phyloP scores from a whole-genome alignment of 1,139 yeast genomes.

The Saccharomycopsis crataegensis region DNA sequence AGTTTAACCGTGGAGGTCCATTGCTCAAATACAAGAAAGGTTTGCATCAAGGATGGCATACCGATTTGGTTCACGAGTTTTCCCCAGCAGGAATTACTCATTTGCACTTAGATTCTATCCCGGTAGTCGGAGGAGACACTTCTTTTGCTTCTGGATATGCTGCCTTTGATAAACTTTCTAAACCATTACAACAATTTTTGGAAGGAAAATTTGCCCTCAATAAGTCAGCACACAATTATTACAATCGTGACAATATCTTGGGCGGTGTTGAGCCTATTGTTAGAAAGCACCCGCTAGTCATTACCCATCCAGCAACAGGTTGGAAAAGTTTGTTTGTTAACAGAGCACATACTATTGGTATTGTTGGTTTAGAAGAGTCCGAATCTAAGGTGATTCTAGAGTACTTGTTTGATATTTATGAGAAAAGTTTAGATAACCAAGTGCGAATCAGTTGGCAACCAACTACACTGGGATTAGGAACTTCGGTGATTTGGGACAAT shows the following conservation, averaged over 20 bases:
- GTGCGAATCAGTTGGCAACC: slow-evolving; percentile 51
- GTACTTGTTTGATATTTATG: slow-evolving; percentile 30
- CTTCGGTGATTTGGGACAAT: slow-evolving; percentile 55
- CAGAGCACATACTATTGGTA: slow-evolving; percentile 36
- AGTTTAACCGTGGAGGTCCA: slow-evolving; percentile 26
- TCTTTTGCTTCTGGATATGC: slow-evolving; percentile 44
- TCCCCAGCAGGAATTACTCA: slow-evolving; percentile 45
- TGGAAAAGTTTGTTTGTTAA: slow-evolving; percentile 44
- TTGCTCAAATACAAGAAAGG: neutral
- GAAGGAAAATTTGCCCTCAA: slow-evolving; percentile 44
- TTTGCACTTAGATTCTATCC: slow-evolving; percentile 40
- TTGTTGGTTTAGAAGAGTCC: slow-evolving; percentile 38
- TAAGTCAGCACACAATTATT: slow-evolving; percentile 36
- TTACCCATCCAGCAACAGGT: slow-evolving; percentile 51
- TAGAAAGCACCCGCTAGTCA: slow-evolving; percentile 40
- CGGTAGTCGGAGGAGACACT: slow-evolving; percentile 44
- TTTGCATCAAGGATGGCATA: slow-evolving; percentile 33
- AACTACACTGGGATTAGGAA: slow-evolving; percentile 41
- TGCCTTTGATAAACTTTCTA: slow-evolving; percentile 44
- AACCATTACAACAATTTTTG: slow-evolving; percentile 39
- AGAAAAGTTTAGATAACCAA: slow-evolving; percentile 42
- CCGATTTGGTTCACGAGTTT: slow-evolving; percentile 41
- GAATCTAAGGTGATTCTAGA: slow-evolving; percentile 25
- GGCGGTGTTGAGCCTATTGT: slow-evolving; percentile 36
- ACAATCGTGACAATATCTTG: slow-evolving; percentile 38